phyloP scores from a whole-genome alignment of 148 eudicot species.

The Agrostemma githago region DNA sequence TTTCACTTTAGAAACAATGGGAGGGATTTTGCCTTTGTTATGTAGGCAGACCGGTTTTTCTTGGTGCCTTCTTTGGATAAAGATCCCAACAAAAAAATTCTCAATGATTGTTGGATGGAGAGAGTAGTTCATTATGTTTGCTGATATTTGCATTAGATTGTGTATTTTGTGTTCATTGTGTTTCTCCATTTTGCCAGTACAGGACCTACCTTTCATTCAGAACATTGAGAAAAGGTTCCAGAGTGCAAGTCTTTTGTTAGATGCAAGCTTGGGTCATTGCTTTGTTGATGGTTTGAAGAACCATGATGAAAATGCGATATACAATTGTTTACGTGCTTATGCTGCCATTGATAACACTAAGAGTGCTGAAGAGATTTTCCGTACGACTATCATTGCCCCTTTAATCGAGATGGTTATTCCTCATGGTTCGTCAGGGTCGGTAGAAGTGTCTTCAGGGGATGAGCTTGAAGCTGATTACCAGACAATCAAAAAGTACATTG shows the following conservation, averaged over 20 bases:
- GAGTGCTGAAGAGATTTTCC: conserved; percentile 88
- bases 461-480: conserved; percentile 74
- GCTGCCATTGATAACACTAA: conserved; percentile 89
- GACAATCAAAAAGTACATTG: conserved; percentile 53
- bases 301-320: conserved; percentile 78
- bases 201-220: conserved; percentile 94
- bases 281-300: conserved; percentile 88
- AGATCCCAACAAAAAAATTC: neutral
- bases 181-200: conserved; percentile 73
- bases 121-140: neutral
- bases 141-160: neutral
- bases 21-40: neutral
- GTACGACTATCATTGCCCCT: conserved; percentile 75
- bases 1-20: neutral
- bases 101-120: conserved; percentile 1
- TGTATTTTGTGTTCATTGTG: conserved; percentile 25
- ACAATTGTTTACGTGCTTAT: conserved; percentile 96
- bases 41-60: neutral
- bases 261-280: conserved; percentile 90
- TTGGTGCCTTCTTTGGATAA: neutral
- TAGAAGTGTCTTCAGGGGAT: conserved; percentile 58
- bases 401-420: conserved; percentile 59
- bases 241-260: conserved; percentile 63
- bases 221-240: conserved; percentile 96
- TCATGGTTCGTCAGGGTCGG: conserved; percentile 40